These are phyloP conservation scores for Malassezia restricta DNA, from an alignment of 1,284 basidiomycete genomes.

Conservation along the genomic window DNA sequence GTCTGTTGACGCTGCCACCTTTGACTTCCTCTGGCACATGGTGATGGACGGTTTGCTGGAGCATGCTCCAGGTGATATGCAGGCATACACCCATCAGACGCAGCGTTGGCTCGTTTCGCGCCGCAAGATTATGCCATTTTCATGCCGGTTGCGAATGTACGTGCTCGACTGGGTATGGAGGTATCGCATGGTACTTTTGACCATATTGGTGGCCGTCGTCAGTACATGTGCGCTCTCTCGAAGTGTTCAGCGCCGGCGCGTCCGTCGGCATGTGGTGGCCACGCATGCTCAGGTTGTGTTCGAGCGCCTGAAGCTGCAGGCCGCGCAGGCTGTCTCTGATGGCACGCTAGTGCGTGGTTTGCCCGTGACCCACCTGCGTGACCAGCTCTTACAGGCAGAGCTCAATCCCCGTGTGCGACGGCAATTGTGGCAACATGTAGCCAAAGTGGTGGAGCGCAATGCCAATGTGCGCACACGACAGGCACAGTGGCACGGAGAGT, in stretches of 20 bases:
- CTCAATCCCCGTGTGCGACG: conserved; percentile 60
- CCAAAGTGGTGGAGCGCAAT: conserved; percentile 78
- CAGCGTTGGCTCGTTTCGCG: conserved; percentile 6
- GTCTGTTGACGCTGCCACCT: conserved; percentile 22
- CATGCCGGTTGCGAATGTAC: conserved; percentile 9
- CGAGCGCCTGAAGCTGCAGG: conserved; percentile 25
- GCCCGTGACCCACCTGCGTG: conserved; percentile 62
- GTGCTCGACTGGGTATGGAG: conserved; percentile 5
- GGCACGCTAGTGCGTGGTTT: background rate
- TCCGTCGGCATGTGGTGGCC: conserved; percentile 13
- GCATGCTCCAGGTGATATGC: conserved; percentile 4
- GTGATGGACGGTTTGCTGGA: conserved; percentile 26
- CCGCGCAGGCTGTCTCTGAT: background rate
- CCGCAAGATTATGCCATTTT: conserved; percentile 3
- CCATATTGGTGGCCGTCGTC: background rate
- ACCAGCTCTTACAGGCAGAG: conserved; percentile 71
- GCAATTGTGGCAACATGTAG: conserved; percentile 73
- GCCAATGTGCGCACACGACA: conserved; percentile 81
- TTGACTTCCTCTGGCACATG: conserved; percentile 33
- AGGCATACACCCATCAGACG: background rate
- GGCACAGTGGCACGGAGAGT: conserved; percentile 69
- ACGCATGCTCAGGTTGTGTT: conserved; percentile 16
- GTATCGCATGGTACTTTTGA: background rate
- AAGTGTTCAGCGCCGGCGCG: conserved; percentile 17
- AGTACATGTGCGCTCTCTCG: background rate